Conservation (phyloP, 2,329 filamentous ascomycete species). For the Cladophialophora carrionii region DNA sequence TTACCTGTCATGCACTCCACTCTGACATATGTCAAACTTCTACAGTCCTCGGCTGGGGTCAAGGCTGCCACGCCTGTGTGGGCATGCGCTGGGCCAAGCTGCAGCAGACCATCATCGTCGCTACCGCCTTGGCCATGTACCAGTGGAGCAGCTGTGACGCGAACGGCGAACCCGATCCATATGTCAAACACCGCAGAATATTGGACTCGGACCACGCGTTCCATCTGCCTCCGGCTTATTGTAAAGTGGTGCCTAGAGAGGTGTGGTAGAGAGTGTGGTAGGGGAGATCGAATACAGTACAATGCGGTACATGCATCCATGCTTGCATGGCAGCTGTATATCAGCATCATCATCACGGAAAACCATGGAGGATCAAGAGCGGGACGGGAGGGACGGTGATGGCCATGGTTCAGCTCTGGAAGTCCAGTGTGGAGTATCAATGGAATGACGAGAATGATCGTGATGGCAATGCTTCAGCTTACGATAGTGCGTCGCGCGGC, state of each 20-base stretch:
- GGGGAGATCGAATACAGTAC: too few relatives aligned
- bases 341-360: too few relatives aligned
- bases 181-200: background rate
- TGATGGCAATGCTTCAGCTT: too few relatives aligned
- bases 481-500: too few relatives aligned
- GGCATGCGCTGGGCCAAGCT: constrained; percentile 2
- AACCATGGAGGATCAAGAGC: too few relatives aligned
- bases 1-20: background rate
- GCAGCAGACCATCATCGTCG: background rate
- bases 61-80: background rate
- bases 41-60: constrained; percentile 2
- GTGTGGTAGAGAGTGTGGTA: background rate
- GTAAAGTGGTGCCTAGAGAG: background rate
- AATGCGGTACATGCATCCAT: too few relatives aligned
- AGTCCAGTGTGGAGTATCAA: too few relatives aligned
- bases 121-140: background rate
- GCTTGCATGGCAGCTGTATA: too few relatives aligned
- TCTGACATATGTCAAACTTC: background rate
- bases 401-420: too few relatives aligned
- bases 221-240: background rate
- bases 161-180: background rate
- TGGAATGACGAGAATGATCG: too few relatives aligned
- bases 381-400: too few relatives aligned
- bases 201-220: background rate
- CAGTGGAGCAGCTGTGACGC: background rate